Base-by-base conservation (phyloP, 164 flowering plant genomes). In the Magnolia changhungtana region DNA sequence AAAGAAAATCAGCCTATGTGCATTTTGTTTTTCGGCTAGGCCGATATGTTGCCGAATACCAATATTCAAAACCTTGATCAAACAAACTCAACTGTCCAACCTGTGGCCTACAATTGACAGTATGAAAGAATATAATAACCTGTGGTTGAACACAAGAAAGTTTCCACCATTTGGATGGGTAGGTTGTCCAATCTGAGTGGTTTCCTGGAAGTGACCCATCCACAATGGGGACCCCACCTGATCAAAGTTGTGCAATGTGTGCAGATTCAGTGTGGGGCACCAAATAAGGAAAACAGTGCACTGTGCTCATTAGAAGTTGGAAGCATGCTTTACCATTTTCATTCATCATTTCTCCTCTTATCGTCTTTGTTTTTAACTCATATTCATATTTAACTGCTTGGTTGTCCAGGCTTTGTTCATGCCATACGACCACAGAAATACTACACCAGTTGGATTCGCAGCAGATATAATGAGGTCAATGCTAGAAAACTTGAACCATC, bases 391-490 rank as follows among this genome's bases (percentile, higher is more conserved):
- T 65, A 65, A 65, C 24, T 24, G 37, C 51, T 70, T 55, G 61
- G 61, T 76, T 81, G 24, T 68, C 70, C 77, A 94, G 99, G 99
- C 99, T 74, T 74, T 96, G 45, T 96, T 96, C 84, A 94, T 96
- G 99, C 99, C 99, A 63, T 96, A 96, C 72, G 99, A 96, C 78
- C 99, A 96, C 80, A 91, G 81, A 83, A 96, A 96, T 79, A 91
- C 88, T 18, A 96, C 97, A 49, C 99, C 99, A 71, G 85, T 81
- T 59, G 99, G 99, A 61, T 74, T 84, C 75, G 82, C 86, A 67
- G 81, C 94, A 7, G 80, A 82, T 24, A 81, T 78, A 78, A 91
- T 96, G 92, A 90, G 81, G 78, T 76, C 81, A 65, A 75, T 96
- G 87, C 95, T 96, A 67, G 85, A 89, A 82, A 80, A 86, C 71